Conservation (phyloP, 2,329 filamentous ascomycete genomes). For the Cercospora sesami region DNA sequence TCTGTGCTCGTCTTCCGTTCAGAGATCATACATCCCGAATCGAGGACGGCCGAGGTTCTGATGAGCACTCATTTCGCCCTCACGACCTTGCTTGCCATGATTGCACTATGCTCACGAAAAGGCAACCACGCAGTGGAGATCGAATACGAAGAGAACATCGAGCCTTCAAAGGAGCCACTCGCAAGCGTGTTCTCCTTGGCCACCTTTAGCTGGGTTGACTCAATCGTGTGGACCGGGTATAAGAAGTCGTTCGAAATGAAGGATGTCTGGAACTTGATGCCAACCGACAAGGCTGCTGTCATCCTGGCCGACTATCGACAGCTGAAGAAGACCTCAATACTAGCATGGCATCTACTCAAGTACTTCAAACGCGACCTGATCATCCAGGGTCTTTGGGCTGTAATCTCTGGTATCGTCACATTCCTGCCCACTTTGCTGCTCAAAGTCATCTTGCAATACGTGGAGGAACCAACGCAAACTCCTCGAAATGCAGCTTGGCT, state of each 20-base stretch:
- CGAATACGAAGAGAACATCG: conserved; percentile 84
- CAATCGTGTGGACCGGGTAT: conserved; percentile 86
- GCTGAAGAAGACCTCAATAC: conserved; percentile 73
- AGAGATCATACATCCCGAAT: conserved; percentile 73
- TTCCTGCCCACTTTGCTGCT: conserved; percentile 90
- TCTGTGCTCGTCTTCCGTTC: conserved; percentile 78
- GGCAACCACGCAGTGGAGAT: conserved; percentile 87
- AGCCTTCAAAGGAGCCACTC: conserved; percentile 81
- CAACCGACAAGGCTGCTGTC: conserved; percentile 80
- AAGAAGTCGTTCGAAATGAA: conserved; percentile 76
- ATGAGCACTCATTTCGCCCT: conserved; percentile 73
- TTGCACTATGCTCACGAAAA: conserved; percentile 80
- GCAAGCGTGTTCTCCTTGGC: conserved; percentile 85
- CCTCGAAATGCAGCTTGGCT: conserved; percentile 92
- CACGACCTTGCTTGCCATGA: conserved; percentile 69
- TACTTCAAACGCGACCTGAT: conserved; percentile 79
- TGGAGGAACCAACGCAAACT: conserved; percentile 75
- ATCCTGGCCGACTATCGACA: conserved; percentile 83
- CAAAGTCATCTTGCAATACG: conserved; percentile 87
- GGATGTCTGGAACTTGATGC: conserved; percentile 87
- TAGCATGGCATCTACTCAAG: conserved; percentile 77
- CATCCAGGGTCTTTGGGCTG: conserved; percentile 76
- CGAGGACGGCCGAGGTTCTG: conserved; percentile 62
- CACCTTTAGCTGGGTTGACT: conserved; percentile 88
- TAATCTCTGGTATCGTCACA: conserved; percentile 76